These are phyloP conservation scores for Tinospora cordifolia DNA, from an alignment of 164 flowering plant genomes.

Conservation along the genomic window DNA sequence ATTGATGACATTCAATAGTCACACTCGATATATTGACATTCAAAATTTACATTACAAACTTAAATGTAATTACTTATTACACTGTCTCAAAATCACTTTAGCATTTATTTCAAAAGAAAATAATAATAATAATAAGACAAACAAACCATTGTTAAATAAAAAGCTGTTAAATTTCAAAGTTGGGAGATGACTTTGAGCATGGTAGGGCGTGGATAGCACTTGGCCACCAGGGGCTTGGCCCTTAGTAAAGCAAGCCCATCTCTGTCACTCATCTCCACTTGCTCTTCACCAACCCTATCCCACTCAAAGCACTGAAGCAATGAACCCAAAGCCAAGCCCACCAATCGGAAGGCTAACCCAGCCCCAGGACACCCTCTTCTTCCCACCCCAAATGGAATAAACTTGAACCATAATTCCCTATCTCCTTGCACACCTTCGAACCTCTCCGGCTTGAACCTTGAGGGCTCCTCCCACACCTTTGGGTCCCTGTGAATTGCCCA, in stretches of 20 bases:
- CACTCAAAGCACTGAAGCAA: neutral
- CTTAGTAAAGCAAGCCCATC: neutral
- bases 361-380: neutral
- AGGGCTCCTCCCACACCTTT: neutral
- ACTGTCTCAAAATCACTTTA: too few species aligned
- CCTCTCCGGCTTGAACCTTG: neutral
- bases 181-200: neutral
- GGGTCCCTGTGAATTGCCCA: neutral
- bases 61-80: too few species aligned
- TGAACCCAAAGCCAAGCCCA: neutral
- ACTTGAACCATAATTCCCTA: neutral
- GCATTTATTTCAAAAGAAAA: too few species aligned
- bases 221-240: neutral
- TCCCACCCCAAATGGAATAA: neutral
- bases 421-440: neutral
- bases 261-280: neutral
- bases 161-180: too few species aligned
- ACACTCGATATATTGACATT: too few species aligned
- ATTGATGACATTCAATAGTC: too few species aligned
- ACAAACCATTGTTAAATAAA: too few species aligned
- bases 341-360: neutral
- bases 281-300: neutral
- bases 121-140: too few species aligned
- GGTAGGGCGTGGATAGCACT: neutral
- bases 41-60: too few species aligned